phyloP scores from a whole-genome alignment of 108 stramenopile species.

The Craspedostauros australis region DNA sequence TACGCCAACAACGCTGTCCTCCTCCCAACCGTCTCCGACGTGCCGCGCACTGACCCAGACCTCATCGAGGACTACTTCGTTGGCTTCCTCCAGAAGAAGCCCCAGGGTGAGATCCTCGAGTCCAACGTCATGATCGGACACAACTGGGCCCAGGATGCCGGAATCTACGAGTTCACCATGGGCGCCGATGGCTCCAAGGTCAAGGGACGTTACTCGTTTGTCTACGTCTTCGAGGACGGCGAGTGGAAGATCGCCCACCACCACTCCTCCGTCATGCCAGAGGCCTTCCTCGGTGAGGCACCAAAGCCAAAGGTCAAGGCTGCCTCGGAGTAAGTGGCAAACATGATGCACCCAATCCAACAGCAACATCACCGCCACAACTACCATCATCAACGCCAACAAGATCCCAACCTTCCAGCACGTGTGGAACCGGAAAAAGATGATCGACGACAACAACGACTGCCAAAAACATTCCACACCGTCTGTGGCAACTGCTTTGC shows the following conservation, averaged over 20 bases:
- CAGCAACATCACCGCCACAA: too few relatives aligned
- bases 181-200: conserved; percentile 38
- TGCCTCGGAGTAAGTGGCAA: too few relatives aligned
- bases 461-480: too few relatives aligned
- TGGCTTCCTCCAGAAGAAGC: conserved; percentile 41
- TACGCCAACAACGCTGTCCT: conserved; percentile 41
- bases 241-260: conserved; percentile 70
- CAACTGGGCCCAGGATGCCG: conserved; percentile 44
- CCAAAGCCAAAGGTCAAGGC: too few relatives aligned
- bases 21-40: conserved; percentile 48
- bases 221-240: conserved; percentile 52
- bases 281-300: conserved; percentile 13
- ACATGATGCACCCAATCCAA: too few relatives aligned
- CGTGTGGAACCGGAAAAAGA: too few relatives aligned
- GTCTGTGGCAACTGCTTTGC: too few relatives aligned
- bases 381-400: too few relatives aligned
- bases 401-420: too few relatives aligned
- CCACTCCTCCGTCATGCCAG: conserved; percentile 62
- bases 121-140: conserved; percentile 28
- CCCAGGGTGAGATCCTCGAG: conserved; percentile 40
- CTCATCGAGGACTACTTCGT: conserved; percentile 46
- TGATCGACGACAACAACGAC: too few relatives aligned
- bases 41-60: conserved; percentile 34
- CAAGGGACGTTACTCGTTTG: conserved; percentile 47
- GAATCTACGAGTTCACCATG: conserved; percentile 53